Evolutionary conservation across 2,329 filamentous ascomycete genomes (phyloP).

Genomic region (Camptophora hylomeconis): DNA sequence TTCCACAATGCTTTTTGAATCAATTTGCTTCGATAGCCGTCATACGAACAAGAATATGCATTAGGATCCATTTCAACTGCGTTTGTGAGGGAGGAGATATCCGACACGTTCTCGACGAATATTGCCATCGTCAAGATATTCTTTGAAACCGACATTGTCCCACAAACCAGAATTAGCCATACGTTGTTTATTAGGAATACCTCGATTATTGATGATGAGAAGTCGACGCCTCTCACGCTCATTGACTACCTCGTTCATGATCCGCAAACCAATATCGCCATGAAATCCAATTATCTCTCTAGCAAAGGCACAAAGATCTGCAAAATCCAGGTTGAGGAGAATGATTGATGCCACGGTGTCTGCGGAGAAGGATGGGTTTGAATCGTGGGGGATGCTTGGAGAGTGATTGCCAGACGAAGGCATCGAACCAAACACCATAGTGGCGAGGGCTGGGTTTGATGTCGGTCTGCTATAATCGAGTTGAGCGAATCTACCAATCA

Average conservation of each 20-base stretch:
- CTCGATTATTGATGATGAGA: conserved; percentile 7
- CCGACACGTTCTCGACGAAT: conserved; percentile 13
- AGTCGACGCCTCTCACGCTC: conserved; percentile 14
- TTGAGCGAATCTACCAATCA: conserved; percentile 11
- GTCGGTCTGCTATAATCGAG: conserved; percentile 10
- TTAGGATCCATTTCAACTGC: no score
- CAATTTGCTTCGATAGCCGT: no score
- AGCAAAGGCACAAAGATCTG: conserved; percentile 11
- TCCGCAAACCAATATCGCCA: conserved; percentile 4
- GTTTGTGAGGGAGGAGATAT: conserved; percentile 9
- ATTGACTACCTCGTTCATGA: conserved; percentile 11
- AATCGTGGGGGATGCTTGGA: conserved; percentile 8
- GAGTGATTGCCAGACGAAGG: conserved; percentile 11
- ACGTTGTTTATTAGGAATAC: conserved; percentile 11
- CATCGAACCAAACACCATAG: conserved; percentile 18
- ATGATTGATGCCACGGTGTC: conserved; percentile 13
- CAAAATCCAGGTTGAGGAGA: conserved; percentile 16
- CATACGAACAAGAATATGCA: no score
- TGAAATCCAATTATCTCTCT: not conserved
- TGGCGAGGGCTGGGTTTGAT: conserved; percentile 14
- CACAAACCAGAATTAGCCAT: conserved; percentile 11
- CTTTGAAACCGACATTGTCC: conserved; percentile 13
- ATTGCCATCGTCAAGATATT: conserved; percentile 9
- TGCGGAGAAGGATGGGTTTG: conserved; percentile 1
- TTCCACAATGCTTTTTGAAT: no score